Evolutionary conservation across 805 yeast genomes (phyloP), one percentile per base, ranked within the genome.

Genomic region (Zygotorulaspora sp.): DNA sequence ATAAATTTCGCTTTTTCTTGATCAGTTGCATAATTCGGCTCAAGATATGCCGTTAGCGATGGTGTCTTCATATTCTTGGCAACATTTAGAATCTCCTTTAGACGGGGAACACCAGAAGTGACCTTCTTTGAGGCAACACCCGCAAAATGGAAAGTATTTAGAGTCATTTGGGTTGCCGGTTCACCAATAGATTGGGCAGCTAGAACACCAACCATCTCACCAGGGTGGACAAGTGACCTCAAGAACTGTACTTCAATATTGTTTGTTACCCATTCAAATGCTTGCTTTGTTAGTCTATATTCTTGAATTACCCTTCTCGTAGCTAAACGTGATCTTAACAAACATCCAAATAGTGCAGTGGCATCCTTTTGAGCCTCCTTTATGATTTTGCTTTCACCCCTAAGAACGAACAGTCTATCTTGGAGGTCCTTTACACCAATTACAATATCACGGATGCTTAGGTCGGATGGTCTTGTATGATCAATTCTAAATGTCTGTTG

Each of bases 21-120:
- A 54, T 92, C 96, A 32, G 76, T 73, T 4, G 96, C 89, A 46
- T 80, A 74, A 27, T 78, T 90, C 4, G 80, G 79, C 32, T 85
- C 74, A 61, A 92, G 69, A 61, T 89, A 92, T n/a, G 90, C 96
- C 7, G 96, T 88, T 60, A 90, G 72, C 10, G 96, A 94, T n/a
- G 99, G 99, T n/a, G 99, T 92, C 68, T 90, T 92, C 74, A 92
- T 89, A 56, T 86, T 90, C 70, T 92, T 92, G 8, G 99, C 99
- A 49, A 92, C 98, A 62, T 90, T 90, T 65, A 92, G 76, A 77
- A 92, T 92, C 71, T 89, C 97, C 77, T 89, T 89, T 64, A 89
- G 75, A 75, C 97, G 94, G 44, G 97, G 97, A 59, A 88, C 96
- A 78, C 96, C 96, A 49, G 90, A 77, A 3, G 96, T 88, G 47